Conservation (phyloP, 306 rosid species). For the Alnus rubra region DNA sequence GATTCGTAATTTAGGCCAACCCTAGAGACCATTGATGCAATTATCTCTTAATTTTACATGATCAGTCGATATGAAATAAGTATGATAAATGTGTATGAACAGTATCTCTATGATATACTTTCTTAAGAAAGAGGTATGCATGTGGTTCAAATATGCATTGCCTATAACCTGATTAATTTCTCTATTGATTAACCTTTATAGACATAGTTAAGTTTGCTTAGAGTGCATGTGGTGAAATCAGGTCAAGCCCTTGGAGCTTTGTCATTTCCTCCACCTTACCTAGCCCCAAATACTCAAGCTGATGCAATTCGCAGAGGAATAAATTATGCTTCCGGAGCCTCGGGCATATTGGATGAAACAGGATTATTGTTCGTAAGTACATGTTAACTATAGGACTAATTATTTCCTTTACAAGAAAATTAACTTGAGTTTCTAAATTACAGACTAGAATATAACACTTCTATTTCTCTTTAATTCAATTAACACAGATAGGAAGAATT, state of each 20-base stretch:
- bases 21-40: too few relatives aligned
- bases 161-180: too few relatives aligned
- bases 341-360: constrained; percentile 51
- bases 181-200: background rate
- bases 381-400: background rate
- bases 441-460: background rate
- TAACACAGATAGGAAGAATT: constrained; percentile 45
- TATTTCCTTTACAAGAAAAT: background rate
- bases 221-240: constrained; percentile 5
- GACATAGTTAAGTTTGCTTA: background rate
- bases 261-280: constrained; percentile 60
- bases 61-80: too few relatives aligned
- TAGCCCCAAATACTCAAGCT: constrained; percentile 45
- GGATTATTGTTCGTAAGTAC: constrained; percentile 48
- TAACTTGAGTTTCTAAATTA: background rate
- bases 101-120: too few relatives aligned
- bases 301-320: constrained; percentile 41
- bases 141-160: too few relatives aligned
- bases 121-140: too few relatives aligned
- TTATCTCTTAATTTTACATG: too few relatives aligned
- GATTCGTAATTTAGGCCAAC: too few relatives aligned
- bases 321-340: constrained; percentile 60
- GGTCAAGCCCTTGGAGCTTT: constrained; percentile 52
- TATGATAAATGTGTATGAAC: too few relatives aligned
- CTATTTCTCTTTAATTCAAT: background rate